Conservation (phyloP, 2,329 filamentous ascomycete genomes). For the Colletotrichum euphorbiae region DNA sequence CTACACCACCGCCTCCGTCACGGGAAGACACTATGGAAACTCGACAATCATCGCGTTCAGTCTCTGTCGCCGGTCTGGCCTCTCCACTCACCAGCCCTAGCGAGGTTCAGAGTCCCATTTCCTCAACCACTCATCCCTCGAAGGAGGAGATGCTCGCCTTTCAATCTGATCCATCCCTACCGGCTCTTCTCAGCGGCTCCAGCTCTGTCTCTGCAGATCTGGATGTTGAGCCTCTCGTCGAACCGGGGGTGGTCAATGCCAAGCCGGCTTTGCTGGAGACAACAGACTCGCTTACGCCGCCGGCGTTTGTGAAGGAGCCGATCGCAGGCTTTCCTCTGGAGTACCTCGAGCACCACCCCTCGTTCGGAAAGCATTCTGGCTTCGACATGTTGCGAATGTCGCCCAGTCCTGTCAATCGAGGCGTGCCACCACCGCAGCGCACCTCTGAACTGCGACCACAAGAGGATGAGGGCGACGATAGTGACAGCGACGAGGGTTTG, state of each 20-base stretch:
- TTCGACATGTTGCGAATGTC: conserved; percentile 38
- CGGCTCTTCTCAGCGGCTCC: conserved; percentile 71
- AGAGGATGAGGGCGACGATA: conserved; percentile 59
- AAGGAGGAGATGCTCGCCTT: conserved; percentile 64
- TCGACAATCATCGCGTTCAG: conserved; percentile 63
- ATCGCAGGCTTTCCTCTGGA: conserved; percentile 60
- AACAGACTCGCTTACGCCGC: conserved; percentile 66
- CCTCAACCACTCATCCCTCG: conserved; percentile 51
- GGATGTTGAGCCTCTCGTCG: conserved; percentile 69
- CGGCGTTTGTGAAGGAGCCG: conserved; percentile 61
- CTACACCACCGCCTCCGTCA: conserved; percentile 46
- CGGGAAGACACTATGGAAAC: conserved; percentile 58
- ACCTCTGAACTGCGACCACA: conserved; percentile 36
- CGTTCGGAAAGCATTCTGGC: conserved; percentile 43
- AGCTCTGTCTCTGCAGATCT: conserved; percentile 73
- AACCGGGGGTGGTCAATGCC: conserved; percentile 57
- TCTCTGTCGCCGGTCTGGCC: conserved; percentile 60
- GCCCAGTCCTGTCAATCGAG: conserved; percentile 17
- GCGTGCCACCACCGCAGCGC: conserved; percentile 10
- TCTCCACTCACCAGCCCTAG: conserved; percentile 68
- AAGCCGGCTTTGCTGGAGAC: conserved; percentile 61
- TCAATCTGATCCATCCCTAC: conserved; percentile 73
- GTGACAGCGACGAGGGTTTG: conserved; percentile 66
- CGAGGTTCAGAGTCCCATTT: conserved; percentile 62
- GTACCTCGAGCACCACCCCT: conserved; percentile 42